Base-by-base conservation (phyloP, 1,284 basidiomycete genomes). In the Tilletia walkeri region DNA sequence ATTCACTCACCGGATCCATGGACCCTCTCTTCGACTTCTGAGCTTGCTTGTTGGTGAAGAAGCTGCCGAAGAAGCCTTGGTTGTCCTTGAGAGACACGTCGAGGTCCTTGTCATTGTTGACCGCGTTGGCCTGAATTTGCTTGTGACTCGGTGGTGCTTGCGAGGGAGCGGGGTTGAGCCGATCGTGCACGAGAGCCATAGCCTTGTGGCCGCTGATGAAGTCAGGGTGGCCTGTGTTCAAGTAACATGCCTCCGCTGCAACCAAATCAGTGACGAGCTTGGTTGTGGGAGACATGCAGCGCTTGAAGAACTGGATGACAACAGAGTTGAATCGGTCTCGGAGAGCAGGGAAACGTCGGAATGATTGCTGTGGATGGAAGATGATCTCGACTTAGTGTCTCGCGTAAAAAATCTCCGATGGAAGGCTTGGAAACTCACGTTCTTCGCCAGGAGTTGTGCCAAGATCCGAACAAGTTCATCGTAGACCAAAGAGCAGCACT, bases 191-290 rank as follows among this genome's bases (percentile, higher is more conserved):
- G 71, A 97, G 89, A 3, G 91, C 86, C 89, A 97, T 94, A 4
- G 96, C 95, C 88, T 91, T 94, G 86, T 99, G 95, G 48, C 95
- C 96, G 75, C 90, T 92, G 83, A 99, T 88, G 86, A 98, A 98
- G 86, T 99, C 95, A 1, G 95, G 95, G 84, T 98, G 95, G 2
- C 94, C 97, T n/a, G 95, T 97, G 86, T 98, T 98, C 80, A 99
- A 90, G 84, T 79, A 79, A 71, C 76, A 77, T 12, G 77, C 69
- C 67, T 79, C 77, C 3, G 77, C 67, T 89, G 91, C 85, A 65
- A 98, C 94, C 86, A 99, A 89, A 82, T 99, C 95, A 16, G 89
- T 84, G 7, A 98, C 95, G 59, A 99, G 89, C 85, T 97, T 98
- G 75, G 91, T 94, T 50, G 95, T 99, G 4, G 95, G 95, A 3